phyloP scores from a whole-genome alignment of 164 flowering plant species.

The Tetrastigma voinierianum region DNA sequence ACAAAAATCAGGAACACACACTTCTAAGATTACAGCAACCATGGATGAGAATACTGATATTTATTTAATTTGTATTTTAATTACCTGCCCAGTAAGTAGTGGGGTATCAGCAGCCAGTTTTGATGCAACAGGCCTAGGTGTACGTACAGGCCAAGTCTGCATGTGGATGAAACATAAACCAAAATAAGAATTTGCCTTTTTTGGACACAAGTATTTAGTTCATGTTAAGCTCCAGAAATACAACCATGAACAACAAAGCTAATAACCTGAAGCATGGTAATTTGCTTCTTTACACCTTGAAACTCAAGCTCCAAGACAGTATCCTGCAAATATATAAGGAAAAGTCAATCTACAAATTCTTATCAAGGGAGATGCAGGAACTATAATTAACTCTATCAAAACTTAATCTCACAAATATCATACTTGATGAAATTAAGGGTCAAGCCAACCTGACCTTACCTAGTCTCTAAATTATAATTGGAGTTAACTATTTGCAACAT shows the following conservation, averaged over 20 bases:
- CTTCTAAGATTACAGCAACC: background rate
- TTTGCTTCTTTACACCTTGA: conserved; percentile 92
- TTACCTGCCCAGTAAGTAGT: conserved; percentile 96
- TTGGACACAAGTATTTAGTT: background rate
- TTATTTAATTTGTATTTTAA: background rate
- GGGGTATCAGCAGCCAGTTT: conserved; percentile 99
- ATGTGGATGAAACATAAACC: conserved; percentile 21
- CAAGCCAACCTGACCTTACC: no score
- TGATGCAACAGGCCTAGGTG: conserved; percentile 96
- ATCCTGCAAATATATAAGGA: conserved; percentile 53
- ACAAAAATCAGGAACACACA: conserved; percentile 16
- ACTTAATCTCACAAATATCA: no score
- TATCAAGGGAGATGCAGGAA: no score
- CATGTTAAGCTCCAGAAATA: background rate
- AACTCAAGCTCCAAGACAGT: conserved; percentile 96
- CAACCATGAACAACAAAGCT: background rate
- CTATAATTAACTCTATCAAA: no score
- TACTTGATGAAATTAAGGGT: no score
- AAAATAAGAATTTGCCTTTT: background rate
- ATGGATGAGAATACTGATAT: background rate
- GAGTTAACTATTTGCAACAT: no score
- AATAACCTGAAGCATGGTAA: conserved; percentile 96
- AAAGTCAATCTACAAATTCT: background rate
- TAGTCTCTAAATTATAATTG: no score
- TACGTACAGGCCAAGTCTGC: conserved; percentile 99